phyloP scores from a whole-genome alignment of 106 monocot species.

The Cymbidium sinense region DNA sequence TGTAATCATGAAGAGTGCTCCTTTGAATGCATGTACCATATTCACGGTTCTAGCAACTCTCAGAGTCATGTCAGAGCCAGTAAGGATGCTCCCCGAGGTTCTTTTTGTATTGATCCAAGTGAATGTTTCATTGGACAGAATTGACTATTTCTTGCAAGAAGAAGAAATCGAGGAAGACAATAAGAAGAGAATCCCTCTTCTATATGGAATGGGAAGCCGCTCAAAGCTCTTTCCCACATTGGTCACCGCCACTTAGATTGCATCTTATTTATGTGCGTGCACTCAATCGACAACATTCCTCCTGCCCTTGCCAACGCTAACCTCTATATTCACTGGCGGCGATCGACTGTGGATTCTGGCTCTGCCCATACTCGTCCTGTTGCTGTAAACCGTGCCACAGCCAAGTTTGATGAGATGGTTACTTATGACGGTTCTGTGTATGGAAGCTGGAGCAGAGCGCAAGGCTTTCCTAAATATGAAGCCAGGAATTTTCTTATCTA shows the following conservation, averaged over 20 bases:
- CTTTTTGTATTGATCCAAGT: constrained; percentile 52
- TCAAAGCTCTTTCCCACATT: no score
- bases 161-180: constrained; percentile 45
- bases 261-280: constrained; percentile 67
- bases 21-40: constrained; percentile 53
- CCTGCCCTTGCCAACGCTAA: constrained; percentile 30
- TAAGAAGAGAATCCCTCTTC: constrained; percentile 9
- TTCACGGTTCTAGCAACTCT: no score
- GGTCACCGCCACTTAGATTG: no score
- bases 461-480: constrained; percentile 65
- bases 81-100: no score
- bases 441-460: no score
- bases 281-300: constrained; percentile 64
- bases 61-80: no score
- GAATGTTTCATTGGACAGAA: constrained; percentile 59
- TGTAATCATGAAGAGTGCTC: constrained; percentile 26
- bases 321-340: constrained; percentile 56
- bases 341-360: constrained; percentile 28
- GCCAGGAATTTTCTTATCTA: constrained; percentile 49
- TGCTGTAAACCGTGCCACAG: constrained; percentile 33
- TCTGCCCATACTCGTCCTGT: constrained; percentile 37
- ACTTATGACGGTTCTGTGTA: constrained; percentile 43
- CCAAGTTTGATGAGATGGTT: constrained; percentile 62
- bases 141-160: constrained; percentile 50
- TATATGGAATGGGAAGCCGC: no score